Evolutionary conservation across 2,329 filamentous ascomycete species (phyloP).

Genomic region (Bipolaris oryzae): DNA sequence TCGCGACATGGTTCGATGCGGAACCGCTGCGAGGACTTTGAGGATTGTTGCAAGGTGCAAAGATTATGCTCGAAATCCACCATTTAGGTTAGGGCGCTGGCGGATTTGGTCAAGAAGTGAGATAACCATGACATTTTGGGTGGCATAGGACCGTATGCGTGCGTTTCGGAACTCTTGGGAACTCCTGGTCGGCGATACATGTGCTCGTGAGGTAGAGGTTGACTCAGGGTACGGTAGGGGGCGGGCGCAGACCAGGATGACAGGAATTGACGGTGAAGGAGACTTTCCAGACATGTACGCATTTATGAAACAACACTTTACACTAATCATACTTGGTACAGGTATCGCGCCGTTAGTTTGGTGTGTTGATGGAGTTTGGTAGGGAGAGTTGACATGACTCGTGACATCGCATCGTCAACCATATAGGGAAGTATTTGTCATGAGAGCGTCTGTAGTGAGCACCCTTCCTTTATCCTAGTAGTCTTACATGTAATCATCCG

Average conservation of each 20-base stretch:
- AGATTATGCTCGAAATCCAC: too few species aligned
- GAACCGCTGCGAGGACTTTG: too few species aligned
- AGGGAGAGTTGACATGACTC: background rate
- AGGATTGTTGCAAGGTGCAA: too few species aligned
- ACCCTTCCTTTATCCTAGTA: background rate
- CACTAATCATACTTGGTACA: background rate
- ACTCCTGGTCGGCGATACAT: background rate
- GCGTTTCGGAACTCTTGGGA: constrained; percentile 50
- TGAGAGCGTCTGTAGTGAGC: constrained; percentile 1
- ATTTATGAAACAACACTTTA: background rate
- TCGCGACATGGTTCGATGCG: too few species aligned
- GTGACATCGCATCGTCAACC: constrained; percentile 1
- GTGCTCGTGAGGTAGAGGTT: background rate
- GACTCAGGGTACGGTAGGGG: constrained; percentile 34
- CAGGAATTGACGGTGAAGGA: constrained; percentile 41
- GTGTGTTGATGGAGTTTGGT: background rate
- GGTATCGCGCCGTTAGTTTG: background rate
- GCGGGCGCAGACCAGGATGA: constrained; percentile 44
- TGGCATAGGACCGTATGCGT: too few species aligned
- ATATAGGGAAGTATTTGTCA: background rate
- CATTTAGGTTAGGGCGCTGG: too few species aligned
- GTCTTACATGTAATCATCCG: background rate
- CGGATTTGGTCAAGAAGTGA: too few species aligned
- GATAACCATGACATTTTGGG: too few species aligned
- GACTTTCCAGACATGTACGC: background rate